Base-by-base conservation (phyloP, 192 early-diverging fungal species). In the Chytriomyces hyalinus region DNA sequence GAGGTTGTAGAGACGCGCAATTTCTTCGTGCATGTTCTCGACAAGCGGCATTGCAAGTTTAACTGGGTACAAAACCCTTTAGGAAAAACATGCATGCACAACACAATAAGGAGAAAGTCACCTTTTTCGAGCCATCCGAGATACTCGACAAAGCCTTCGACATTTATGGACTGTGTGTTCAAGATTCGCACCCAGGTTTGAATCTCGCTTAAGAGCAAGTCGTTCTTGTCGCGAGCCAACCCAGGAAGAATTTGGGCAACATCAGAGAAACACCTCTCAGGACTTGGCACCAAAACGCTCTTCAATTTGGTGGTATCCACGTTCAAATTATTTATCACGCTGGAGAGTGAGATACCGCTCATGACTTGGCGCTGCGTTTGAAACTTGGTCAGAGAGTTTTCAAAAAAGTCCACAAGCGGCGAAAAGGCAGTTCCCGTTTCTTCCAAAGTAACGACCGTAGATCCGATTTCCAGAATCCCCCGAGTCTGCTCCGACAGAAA, bases 91-190 rank as follows among this genome's bases (percentile, higher is more conserved):
- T 64, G 1, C 6, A 43, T 36, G 45, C 44, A 48, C 80, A 73
- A 80, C 6, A 61, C 6, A 28, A 83, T 63, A 46, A 82, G 43
- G 28, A 17, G 6, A 49, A n/a, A 26, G 24, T 26, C 77, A 88
- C 86, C 80, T 76, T 83, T 84, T 61, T 90, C 89, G 15, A 90
- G 83, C 84, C 86, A 89, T 36, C 79, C 85, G 15, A 90, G 72
- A 71, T 90, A 90, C 67, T 90, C 89, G 36, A 90, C 89, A 80
- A 89, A 90, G 24, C 77, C 82, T 74, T 90, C 89, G 10, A 89
- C 88, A 36, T 66, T 90, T 24, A 71, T 46, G 17, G 89, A 80
- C 49, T 85, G 88, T 2, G 85, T 82, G 61, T 87, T 87, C 9
- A 90, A 75, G 5, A 85, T 81, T 28, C 87, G 48, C 9, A 90